Base-by-base conservation (phyloP, 2,329 filamentous ascomycete species). In the Pseudocercospora crystallina region DNA sequence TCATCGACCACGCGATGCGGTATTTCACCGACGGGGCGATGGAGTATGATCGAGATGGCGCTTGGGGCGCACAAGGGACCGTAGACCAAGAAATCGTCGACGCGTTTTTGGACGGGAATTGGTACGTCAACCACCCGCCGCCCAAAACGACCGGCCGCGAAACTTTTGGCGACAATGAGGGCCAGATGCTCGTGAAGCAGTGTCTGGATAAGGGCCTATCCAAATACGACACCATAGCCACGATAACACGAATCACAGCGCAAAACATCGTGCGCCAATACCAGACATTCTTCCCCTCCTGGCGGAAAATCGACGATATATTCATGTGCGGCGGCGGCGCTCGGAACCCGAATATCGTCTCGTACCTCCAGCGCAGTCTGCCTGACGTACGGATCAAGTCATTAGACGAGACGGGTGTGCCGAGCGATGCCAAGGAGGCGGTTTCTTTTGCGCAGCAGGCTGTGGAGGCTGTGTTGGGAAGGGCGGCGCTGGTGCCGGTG, bases 271-370 rank as follows among this genome's bases (percentile, higher is more conserved):
- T 83, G 12, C 66, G 70, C n/a, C 71, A 76, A 41, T 76, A 75
- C 56, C 65, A 66, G 8, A 74, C 76, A 29, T 81, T 80, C 51
- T 73, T 76, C 40, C 74, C 77, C 5, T 66, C 66, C 29, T 63
- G 73, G 11, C 72, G 49, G 11, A 26, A 33, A 20, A 39, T 82
- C 47, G 74, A 71, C 4, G 80, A 84, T 66, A 73, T 84, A 33
- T 84, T 80, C 69, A 79, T 84, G 74, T 83, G 80, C 62, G 81
- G 81, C 9, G 79, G 78, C 4, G 80, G 80, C n/a, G 80, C 80
- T 0, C 73, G 76, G 53, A 83, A 84, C 59, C 76, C 78, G 1
- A 83, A 82, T 56, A 83, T 84, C 57, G 71, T 72, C 2, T 62
- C 73, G 7, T 80, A 75, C 60, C 76, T 84, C 54, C 76, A 80